A percentile compares a stretch with the other conserved stretches of the same genome.
Conservation (phyloP, 176 grass and related monocot species). For the Sorghum bicolor region DNA sequence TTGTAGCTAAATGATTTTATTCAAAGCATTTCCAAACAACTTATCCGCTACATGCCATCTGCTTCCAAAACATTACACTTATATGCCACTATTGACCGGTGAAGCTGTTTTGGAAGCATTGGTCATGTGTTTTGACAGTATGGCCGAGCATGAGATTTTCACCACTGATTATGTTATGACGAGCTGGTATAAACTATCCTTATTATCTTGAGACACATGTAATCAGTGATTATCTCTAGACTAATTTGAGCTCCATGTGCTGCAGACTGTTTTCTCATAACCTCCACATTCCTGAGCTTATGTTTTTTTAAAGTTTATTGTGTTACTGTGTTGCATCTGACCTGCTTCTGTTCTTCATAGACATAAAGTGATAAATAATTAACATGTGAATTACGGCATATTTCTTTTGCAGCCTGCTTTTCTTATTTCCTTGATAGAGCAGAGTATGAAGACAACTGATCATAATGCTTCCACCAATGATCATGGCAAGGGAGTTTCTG, state of each 20-base stretch:
- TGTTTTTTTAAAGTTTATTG: background rate
- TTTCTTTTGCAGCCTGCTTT: conserved; percentile 69
- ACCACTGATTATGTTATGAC: background rate
- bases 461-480: conserved; percentile 23
- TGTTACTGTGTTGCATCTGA: background rate
- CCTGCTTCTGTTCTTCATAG: background rate
- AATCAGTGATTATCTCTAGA: background rate
- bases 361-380: background rate
- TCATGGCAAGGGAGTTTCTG: background rate
- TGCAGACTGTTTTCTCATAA: background rate
- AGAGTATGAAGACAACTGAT: conserved; percentile 39
- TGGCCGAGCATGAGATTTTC: background rate
- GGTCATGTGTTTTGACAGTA: background rate
- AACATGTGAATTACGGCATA: background rate
- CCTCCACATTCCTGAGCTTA: background rate
- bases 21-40: background rate
- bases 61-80: background rate
- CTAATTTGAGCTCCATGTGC: background rate
- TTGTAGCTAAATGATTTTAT: background rate
- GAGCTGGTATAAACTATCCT: background rate
- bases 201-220: background rate
- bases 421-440: conserved; percentile 54
- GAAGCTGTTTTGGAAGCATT: background rate
- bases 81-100: background rate
- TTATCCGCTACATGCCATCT: background rate